phyloP scores from a whole-genome alignment of 1,284 basidiomycete genomes.

The Afroboletus lepidellus region DNA sequence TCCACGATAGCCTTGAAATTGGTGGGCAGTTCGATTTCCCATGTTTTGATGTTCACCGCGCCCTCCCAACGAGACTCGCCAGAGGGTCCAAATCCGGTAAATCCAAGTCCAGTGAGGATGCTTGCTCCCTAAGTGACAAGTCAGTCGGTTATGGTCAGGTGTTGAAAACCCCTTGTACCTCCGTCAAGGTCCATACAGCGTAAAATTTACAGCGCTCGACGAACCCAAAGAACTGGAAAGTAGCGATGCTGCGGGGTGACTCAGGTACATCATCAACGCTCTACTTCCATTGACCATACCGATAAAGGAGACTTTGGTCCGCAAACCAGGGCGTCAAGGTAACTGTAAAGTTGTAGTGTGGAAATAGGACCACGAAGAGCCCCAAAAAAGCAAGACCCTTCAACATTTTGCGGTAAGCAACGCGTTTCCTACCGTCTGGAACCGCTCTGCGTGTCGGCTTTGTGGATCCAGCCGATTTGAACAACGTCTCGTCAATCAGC shows the following conservation, averaged over 20 bases:
- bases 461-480: conserved; percentile 48
- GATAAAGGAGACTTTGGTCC: conserved; percentile 49
- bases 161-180: conserved; percentile 43
- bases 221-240: conserved; percentile 77
- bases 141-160: conserved; percentile 3
- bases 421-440: conserved; percentile 80
- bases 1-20: conserved; percentile 93
- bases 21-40: conserved; percentile 81
- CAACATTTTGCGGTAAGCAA: conserved; percentile 78
- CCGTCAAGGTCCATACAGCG: conserved; percentile 86
- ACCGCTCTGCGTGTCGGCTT: conserved; percentile 42
- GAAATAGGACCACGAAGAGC: conserved; percentile 67
- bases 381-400: conserved; percentile 77
- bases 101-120: conserved; percentile 92
- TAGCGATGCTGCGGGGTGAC: conserved; percentile 48
- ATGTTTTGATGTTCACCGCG: conserved; percentile 85
- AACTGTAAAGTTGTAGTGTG: conserved; percentile 60
- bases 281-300: conserved; percentile 43
- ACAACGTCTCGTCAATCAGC: conserved; percentile 72
- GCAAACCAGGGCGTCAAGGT: conserved; percentile 59
- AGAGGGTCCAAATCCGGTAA: conserved; percentile 74
- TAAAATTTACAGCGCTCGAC: conserved; percentile 87
- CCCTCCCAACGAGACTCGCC: conserved; percentile 82
- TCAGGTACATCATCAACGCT: background rate
- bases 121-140: conserved; percentile 68